Base-by-base conservation (phyloP, 1,139 yeast species). In the Magnusiomyces tetraspermus region DNA sequence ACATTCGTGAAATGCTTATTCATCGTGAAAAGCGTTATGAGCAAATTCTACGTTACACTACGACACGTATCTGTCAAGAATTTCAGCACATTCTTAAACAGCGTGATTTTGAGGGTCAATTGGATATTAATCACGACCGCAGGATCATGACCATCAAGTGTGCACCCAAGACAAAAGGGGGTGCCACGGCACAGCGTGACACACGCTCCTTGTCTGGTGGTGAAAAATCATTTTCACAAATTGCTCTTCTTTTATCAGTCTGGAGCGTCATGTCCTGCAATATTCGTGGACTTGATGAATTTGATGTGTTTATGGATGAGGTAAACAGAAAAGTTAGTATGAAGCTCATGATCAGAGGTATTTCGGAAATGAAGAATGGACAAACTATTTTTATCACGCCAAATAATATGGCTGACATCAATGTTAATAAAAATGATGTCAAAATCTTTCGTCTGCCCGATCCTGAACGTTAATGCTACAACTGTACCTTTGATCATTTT, bases 261-360 rank as follows among this genome's bases (percentile, higher is more conserved):
- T 94, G 99, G 99, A 81, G 82, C 58, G 83, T 88, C 26, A 89
- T 92, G 96, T 82, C 85, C 55, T 83, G 95, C 0, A 79, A 84
- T 55, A 77, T 94, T 23, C 77, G 95, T 56, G 97, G 97, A 0
- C 71, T 94, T 55, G 99, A 94, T 69, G 99, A 94, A 67, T 94
- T 92, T 67, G 99, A 94, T 70, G 98, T 94, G 31, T 94, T 84
- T 62, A 92, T 94, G 98, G 99, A 94, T 67, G 88, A 90, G 48
- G 87, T 88, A 28, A 90, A 90, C 63, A 77, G 98, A 60, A 77
- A 83, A 48, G 79, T 85, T 52, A 89, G 96, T 58, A 81, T 94
- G 64, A 76, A 79, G 53, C 71, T 90, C 60, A 81, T 94, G 63
- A 74, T 89, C 53, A 77, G 77, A 24, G 86, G 89, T 58, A 76